A percentile compares a stretch with the other conserved stretches of the same genome.
These are phyloP conservation scores for Monosporascus sp. DNA, from an alignment of 2,329 filamentous ascomycete genomes.

Conservation along the genomic window DNA sequence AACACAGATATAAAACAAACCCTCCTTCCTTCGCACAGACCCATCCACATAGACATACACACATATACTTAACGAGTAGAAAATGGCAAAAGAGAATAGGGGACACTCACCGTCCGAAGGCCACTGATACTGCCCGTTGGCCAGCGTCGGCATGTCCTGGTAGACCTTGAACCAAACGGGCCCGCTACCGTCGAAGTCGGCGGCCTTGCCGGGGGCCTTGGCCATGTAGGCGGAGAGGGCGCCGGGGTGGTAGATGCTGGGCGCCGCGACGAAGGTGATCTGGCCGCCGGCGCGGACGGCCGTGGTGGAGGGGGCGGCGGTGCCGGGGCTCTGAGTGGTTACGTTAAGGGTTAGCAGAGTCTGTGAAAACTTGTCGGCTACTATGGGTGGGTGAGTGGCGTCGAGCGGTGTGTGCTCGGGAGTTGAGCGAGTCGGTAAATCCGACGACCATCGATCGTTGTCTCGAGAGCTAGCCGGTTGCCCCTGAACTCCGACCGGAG, in stretches of 20 bases:
- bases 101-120: constrained; percentile 28
- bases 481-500: too few relatives aligned
- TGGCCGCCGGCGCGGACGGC: constrained; percentile 33
- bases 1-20: too few relatives aligned
- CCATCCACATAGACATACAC: background rate
- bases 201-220: constrained; percentile 34
- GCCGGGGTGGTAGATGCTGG: constrained; percentile 34
- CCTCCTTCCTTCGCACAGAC: too few relatives aligned
- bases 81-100: background rate
- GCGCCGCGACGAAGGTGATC: constrained; percentile 35
- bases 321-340: constrained; percentile 16
- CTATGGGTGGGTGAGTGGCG: too few relatives aligned
- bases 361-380: too few relatives aligned
- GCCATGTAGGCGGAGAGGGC: constrained; percentile 37
- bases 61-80: background rate
- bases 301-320: constrained; percentile 30
- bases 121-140: constrained; percentile 31
- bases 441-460: too few relatives aligned
- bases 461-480: too few relatives aligned
- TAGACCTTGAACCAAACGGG: constrained; percentile 39
- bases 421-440: too few relatives aligned
- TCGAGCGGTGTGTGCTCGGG: too few relatives aligned
- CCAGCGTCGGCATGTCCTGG: constrained; percentile 32
- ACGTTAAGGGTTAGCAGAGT: too few relatives aligned
- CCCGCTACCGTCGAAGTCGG: constrained; percentile 33